A percentile compares a stretch with the other conserved stretches of the same genome.
phyloP scores from a whole-genome alignment of 73 alveolate species.

The Diophrys appendiculata region DNA sequence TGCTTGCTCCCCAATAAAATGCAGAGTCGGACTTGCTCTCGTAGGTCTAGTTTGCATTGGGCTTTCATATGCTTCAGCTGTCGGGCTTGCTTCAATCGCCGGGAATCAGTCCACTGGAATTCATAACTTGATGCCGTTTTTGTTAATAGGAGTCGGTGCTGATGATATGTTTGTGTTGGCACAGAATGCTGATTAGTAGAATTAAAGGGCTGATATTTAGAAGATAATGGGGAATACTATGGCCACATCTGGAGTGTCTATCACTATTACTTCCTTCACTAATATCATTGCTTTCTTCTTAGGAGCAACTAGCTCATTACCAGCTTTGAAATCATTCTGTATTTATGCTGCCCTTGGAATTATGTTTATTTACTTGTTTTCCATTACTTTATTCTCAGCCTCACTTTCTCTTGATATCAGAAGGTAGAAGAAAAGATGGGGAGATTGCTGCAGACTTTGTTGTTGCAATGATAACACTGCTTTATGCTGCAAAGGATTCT shows the following conservation, averaged over 20 bases:
- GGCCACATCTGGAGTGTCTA: constrained; percentile 36
- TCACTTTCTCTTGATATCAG: constrained; percentile 33
- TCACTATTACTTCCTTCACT: constrained; percentile 47
- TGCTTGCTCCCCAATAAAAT: not conserved
- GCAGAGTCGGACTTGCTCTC: not conserved
- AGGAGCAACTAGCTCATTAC: constrained; percentile 45
- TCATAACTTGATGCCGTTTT: constrained; percentile 15
- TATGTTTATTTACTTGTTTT: constrained; percentile 41
- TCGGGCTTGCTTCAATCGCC: not conserved
- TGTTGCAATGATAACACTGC: not conserved
- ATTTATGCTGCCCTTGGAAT: constrained; percentile 52
- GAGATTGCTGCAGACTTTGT: constrained; percentile 1
- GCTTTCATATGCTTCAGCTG: not conserved
- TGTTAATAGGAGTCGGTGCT: constrained; percentile 57
- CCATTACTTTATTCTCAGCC: constrained; percentile 38
- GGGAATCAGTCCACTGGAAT: constrained; percentile 3
- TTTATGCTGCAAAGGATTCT: constrained; percentile 1
- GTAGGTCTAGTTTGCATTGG: not conserved
- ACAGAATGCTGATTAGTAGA: constrained; percentile 8
- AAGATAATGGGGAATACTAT: constrained; percentile 14
- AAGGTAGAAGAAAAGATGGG: not conserved
- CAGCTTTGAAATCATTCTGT: constrained; percentile 53
- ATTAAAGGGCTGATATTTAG: not conserved
- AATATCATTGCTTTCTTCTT: constrained; percentile 55
- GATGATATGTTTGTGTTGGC: constrained; percentile 55